Percentiles rank a stretch among this genome's conserved stretches.
Evolutionary conservation across 108 stramenopile genomes (phyloP).

Genomic region (Skeletonema tropicum): DNA sequence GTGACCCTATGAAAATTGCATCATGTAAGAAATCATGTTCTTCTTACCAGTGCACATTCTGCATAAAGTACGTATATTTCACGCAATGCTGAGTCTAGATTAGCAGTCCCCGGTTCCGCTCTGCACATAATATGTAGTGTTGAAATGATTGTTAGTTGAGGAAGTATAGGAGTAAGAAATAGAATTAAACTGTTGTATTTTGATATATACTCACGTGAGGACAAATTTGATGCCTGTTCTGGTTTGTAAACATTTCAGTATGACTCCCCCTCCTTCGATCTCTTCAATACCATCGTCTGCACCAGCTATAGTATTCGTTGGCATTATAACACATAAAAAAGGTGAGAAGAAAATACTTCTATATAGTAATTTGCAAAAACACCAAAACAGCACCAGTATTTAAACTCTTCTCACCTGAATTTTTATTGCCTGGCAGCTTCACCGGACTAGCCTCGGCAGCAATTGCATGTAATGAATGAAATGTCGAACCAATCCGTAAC

Average conservation of each 20-base stretch:
- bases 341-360: slow-evolving; percentile 1
- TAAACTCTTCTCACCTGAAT: slow-evolving; percentile 49
- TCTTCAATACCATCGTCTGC: slow-evolving; percentile 89
- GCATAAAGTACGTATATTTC: slow-evolving; percentile 86
- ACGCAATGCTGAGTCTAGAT: slow-evolving; percentile 67
- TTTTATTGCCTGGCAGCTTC: slow-evolving; percentile 66
- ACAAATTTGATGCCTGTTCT: slow-evolving; percentile 90
- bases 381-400: slow-evolving; percentile 7
- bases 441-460: slow-evolving; percentile 83
- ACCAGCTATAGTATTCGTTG: slow-evolving; percentile 30
- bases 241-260: slow-evolving; percentile 77
- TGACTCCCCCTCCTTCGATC: slow-evolving; percentile 75
- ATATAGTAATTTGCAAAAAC: neutral
- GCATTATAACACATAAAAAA: neutral
- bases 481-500: slow-evolving; percentile 89
- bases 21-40: too few relatives aligned
- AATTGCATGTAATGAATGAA: slow-evolving; percentile 87
- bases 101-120: slow-evolving; percentile 68
- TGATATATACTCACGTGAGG: slow-evolving; percentile 66
- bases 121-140: slow-evolving; percentile 23
- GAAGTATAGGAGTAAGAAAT: neutral
- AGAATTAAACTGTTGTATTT: neutral
- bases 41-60: slow-evolving; percentile 71
- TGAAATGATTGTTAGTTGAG: neutral
- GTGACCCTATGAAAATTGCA: neutral